These are phyloP conservation scores for Camillea tinctor DNA, from an alignment of 2,329 filamentous ascomycete species.

Conservation along the genomic window DNA sequence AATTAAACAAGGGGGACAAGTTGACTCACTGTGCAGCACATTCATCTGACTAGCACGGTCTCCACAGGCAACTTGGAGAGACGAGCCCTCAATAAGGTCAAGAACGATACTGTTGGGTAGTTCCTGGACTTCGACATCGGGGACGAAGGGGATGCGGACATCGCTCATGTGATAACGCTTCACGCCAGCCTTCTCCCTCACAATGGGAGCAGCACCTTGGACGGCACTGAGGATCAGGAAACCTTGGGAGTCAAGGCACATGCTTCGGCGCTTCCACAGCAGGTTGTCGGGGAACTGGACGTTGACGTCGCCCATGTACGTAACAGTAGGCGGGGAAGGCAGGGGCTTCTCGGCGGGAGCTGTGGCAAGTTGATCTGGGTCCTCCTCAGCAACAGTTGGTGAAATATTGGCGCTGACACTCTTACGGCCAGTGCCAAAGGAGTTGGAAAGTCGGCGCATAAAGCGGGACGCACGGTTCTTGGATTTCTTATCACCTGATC, in stretches of 20 bases:
- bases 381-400: constrained; percentile 52
- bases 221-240: constrained; percentile 77
- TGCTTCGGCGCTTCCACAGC: constrained; percentile 90
- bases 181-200: constrained; percentile 53
- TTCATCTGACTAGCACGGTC: constrained; percentile 57
- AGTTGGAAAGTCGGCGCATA: constrained; percentile 58
- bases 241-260: constrained; percentile 81
- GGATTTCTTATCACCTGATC: constrained; percentile 43
- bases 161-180: constrained; percentile 86
- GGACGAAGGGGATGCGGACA: constrained; percentile 74
- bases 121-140: constrained; percentile 90
- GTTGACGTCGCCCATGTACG: constrained; percentile 86
- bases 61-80: constrained; percentile 63
- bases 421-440: constrained; percentile 49
- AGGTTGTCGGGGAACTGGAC: constrained; percentile 96
- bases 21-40: constrained; percentile 52
- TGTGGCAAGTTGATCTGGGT: constrained; percentile 34
- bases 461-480: constrained; percentile 55
- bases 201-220: constrained; percentile 53
- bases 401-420: constrained; percentile 45
- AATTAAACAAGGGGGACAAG: neutral
- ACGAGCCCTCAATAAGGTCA: constrained; percentile 60
- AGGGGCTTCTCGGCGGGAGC: constrained; percentile 24
- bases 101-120: constrained; percentile 78
- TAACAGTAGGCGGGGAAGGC: constrained; percentile 41